Evolutionary conservation across 768 basidiomycete species (phyloP), one percentile per base, ranked within the genome.

Genomic region (Tylopilus subfusipes): DNA sequence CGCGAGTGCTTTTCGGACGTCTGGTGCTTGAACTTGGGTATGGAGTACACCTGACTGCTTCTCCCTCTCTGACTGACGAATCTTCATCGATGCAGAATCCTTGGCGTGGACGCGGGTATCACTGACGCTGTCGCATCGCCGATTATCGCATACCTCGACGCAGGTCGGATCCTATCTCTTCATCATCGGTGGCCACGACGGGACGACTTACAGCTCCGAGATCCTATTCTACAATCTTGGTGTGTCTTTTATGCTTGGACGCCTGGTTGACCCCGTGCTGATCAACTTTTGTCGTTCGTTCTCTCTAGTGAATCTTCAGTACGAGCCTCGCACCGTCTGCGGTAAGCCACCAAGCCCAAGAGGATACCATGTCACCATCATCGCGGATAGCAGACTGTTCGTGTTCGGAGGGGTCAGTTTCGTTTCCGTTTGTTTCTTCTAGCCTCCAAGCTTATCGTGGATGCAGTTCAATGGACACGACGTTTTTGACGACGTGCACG

Each of bases 151-250:
- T 62, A 88, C 87, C 12, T 80, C 93, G 14, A 93, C 93, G 0
- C 90, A 89, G 68, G 89, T 98, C 16, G 93, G 95, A 29, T 93
- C 91, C 1, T 95, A 92, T 66, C 80, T 98, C 1, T 94, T 95
- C 73, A 79, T 96, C 50, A 76, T 86, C 42, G 94, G 93, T 0
- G 95, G 95, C 3, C 93, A 96, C 72, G 88, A 95, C 58, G 89
- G 90, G 5, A 70, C 73, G 12, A 75, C 84, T 45, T 97, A 97
- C 67, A 78, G 75, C 31, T 78, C 79, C 2, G 88, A 95, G 12
- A 75, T 96, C 6, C 75, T 92, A 18, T 75, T 91, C 5, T 93
- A 93, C 71, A 94, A 97, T 64, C 84, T 98, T 33, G 89, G 94
- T 93, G 56, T 30, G 72, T 62, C 39, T 38, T 30, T 36, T n/a